Evolutionary conservation across 1,284 basidiomycete species (phyloP), one percentile per base, ranked within the genome.

Genomic region (Pseudomicrostroma phylloplanum): DNA sequence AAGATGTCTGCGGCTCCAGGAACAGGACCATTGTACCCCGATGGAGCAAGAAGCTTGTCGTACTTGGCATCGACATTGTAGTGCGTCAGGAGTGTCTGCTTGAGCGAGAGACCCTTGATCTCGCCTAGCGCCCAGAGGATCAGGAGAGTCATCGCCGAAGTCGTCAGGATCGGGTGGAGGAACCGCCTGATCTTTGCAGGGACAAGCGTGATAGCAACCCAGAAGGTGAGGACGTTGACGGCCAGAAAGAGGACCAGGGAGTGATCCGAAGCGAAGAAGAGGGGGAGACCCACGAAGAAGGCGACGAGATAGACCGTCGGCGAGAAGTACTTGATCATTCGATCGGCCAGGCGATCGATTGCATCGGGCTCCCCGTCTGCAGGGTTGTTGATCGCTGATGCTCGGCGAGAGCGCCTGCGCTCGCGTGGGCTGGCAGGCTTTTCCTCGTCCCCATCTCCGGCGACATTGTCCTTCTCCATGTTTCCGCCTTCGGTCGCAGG

Each of bases 1-100:
- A 75, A 55, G 17, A 75, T 60, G 59, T 75, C 73, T 12, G 70
- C 73, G 0, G 73, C 72, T 0, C 73, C 73, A 13, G 73, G 70
- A 17, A 75, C 67, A 0, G 71, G 68, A 2, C 73, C 73, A 0
- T 6, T 56, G 62, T 75, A 75, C 15, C 66, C 70, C 6, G 26
- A n/a, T 8, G 51, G 51, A 15, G 51, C 19, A 70, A 70, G 72
- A 2, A 75, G 64, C 0, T 67, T 61, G 2, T 66, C 63, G 51
- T 74, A 75, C 49, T 70, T 71, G 4, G 70, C 70, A 39, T 67
- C 67, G 40, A 64, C 61, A 13, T 61, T 62, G 58, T 75, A 74
- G 23, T 58, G 65, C 30, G 54, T 41, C 30, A 36, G 30, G 1
- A 75, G 61, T 3, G 68, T 70, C 6, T 57, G 60, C 12, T 59